Conservation (phyloP, 306 rosid genomes). For the Datisca glomerata region DNA sequence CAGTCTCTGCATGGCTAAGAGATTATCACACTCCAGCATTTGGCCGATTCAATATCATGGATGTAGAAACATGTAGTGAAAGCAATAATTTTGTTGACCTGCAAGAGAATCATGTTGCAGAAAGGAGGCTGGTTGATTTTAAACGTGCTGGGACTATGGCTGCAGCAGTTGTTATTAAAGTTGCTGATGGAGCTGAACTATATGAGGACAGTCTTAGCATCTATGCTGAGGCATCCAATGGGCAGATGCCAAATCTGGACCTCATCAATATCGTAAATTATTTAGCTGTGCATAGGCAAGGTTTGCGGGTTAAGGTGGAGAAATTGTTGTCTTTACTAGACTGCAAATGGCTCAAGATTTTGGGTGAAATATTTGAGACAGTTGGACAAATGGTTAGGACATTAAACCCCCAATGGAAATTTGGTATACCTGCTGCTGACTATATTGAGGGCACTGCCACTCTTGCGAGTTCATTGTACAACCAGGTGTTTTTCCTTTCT, state of each 20-base stretch:
- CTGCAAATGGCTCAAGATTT: slow-evolving; percentile 53
- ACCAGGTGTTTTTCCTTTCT: slow-evolving; percentile 44
- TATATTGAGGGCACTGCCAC: slow-evolving; percentile 85
- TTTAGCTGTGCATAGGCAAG: slow-evolving; percentile 77
- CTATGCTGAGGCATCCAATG: slow-evolving; percentile 88
- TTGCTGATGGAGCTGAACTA: slow-evolving; percentile 37
- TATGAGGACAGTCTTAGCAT: slow-evolving; percentile 64
- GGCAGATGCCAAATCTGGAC: slow-evolving; percentile 97
- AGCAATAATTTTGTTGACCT: slow-evolving; percentile 19
- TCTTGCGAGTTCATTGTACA: slow-evolving; percentile 85
- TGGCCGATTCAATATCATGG: slow-evolving; percentile 14
- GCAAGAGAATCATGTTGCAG: slow-evolving; percentile 22
- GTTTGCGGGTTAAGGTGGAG: slow-evolving; percentile 62
- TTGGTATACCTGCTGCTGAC: slow-evolving; percentile 80
- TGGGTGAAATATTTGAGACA: slow-evolving; percentile 62
- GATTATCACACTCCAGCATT: slow-evolving; percentile 73
- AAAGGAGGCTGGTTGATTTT: slow-evolving; percentile 44
- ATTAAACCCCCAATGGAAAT: slow-evolving; percentile 69
- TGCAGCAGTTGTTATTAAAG: slow-evolving; percentile 86
- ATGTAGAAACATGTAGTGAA: slow-evolving; percentile 41
- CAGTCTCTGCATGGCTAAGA: slow-evolving; percentile 80
- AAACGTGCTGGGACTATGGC: slow-evolving; percentile 94
- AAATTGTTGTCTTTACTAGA: slow-evolving; percentile 52
- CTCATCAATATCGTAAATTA: slow-evolving; percentile 83
- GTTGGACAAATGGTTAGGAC: slow-evolving; percentile 46